Evolutionary conservation across 164 flowering plant genomes (phyloP), one percentile per base, ranked within the genome.

Genomic region (Vitis rotundifolia): DNA sequence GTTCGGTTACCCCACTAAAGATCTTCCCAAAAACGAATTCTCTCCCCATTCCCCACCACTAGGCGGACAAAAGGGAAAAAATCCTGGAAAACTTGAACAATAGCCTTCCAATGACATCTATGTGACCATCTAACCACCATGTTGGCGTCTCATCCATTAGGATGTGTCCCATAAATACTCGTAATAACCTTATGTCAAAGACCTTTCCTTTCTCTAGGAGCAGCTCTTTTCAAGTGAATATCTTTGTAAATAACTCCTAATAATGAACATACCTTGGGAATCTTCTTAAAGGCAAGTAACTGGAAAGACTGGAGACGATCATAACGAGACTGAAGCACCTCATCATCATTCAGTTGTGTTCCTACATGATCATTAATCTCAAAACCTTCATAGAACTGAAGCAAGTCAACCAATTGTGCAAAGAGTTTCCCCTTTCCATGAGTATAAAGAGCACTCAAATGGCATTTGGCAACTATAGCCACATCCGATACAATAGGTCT

Each of bases 401-500:
- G 84, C 74, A 91, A 85, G 83, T 96, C 97, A 72, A 93, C 98
- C 69, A 96, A 72, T 75, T 96, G 99, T 8, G 93, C 87, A 83
- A 96, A 96, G 61, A 96, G 91, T 26, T 87, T 87, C 50, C 99
- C 99, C 67, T 85, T 91, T 55, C 81, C 92, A 87, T 96, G 98
- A 61, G 72, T 79, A 75, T 93, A 96, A 10, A 96, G 87, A 74
- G 84, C 79, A 84, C 99, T 96, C 59, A 96, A 82, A 77, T 93
- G 98, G 74, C 98, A 96, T 79, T 96, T 96, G 31, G 98, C 82
- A 76, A 96, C 95, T 70, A 93, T 92, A 59, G 92, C 97, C 54
- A 91, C 86, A 83, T 96, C 99, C 79, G 94, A 92, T 60, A 96
- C 92, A 68, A 96, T 82, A 69, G 97, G 91, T 76, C 87, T 86